Percentiles rank a stretch among this genome's conserved stretches.
Conservation (phyloP, 2,329 filamentous ascomycete genomes). For the Aspergillus texensis region DNA sequence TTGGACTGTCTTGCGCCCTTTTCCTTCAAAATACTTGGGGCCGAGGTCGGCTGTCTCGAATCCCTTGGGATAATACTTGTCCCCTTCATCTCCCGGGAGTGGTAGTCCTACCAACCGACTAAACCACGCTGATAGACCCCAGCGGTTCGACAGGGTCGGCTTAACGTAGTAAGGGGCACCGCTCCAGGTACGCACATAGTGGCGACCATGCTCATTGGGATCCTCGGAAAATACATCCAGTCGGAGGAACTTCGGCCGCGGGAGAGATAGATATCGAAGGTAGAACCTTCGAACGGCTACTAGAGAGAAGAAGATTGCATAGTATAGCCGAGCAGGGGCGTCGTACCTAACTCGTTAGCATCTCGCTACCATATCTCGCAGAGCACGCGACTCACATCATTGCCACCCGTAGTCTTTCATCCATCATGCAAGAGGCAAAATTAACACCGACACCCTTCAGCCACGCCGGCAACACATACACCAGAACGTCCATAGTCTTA, state of each 20-base stretch:
- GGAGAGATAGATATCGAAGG: constrained; percentile 62
- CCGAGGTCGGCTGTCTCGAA: constrained; percentile 62
- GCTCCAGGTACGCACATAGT: constrained; percentile 56
- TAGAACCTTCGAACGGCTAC: constrained; percentile 57
- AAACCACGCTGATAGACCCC: constrained; percentile 59
- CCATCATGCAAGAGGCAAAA: constrained; percentile 62
- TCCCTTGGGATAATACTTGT: constrained; percentile 52
- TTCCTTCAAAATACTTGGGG: constrained; percentile 56
- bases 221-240: constrained; percentile 46
- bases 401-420: constrained; percentile 62
- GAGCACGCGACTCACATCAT: constrained; percentile 56
- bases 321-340: constrained; percentile 9
- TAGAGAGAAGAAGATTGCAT: constrained; percentile 45
- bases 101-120: constrained; percentile 48
- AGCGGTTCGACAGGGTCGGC: constrained; percentile 62
- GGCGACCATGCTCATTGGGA: constrained; percentile 58
- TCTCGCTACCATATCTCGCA: no score
- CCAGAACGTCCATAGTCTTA: constrained; percentile 62
- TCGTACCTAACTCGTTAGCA: constrained; percentile 17
- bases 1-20: constrained; percentile 44
- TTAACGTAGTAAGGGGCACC: constrained; percentile 67
- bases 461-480: constrained; percentile 55
- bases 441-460: constrained; percentile 52
- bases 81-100: constrained; percentile 51
- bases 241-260: constrained; percentile 52